A percentile compares a stretch with the other conserved stretches of the same genome.
phyloP scores from a whole-genome alignment of 257 asterid genomes.

The Lavandula angustifolia region DNA sequence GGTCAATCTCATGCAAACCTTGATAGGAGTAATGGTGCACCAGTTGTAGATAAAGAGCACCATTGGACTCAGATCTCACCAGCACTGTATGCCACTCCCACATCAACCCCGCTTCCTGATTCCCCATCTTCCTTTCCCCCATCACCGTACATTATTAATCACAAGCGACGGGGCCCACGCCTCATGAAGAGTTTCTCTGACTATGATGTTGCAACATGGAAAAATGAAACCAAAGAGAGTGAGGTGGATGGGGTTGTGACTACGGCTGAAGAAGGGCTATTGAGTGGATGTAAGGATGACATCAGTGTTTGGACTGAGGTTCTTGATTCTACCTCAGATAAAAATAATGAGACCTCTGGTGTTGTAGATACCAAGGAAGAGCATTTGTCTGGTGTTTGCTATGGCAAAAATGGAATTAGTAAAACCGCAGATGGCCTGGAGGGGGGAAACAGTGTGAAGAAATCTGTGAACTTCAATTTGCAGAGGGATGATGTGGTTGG shows the following conservation, averaged over 20 bases:
- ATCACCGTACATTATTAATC: conserved; percentile 84
- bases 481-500: conserved; percentile 52
- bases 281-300: conserved; percentile 37
- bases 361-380: conserved; percentile 38
- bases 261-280: too few species aligned
- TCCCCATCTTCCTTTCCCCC: conserved; percentile 88
- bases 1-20: conserved; percentile 31
- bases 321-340: conserved; percentile 34
- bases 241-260: too few species aligned
- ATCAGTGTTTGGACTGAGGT: conserved; percentile 29
- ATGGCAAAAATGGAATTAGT: conserved; percentile 30
- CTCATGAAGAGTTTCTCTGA: conserved; percentile 66
- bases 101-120: conserved; percentile 88
- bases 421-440: conserved; percentile 35
- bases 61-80: conserved; percentile 89
- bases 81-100: conserved; percentile 85
- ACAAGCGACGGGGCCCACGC: conserved; percentile 92
- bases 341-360: conserved; percentile 24
- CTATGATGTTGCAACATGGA: too few species aligned
- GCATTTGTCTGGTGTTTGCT: conserved; percentile 32
- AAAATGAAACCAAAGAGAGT: too few species aligned
- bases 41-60: conserved; percentile 44
- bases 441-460: conserved; percentile 36
- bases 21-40: conserved; percentile 33
- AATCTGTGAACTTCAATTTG: conserved; percentile 41